Percentiles rank a stretch among this genome's conserved stretches.
Evolutionary conservation across 2,329 filamentous ascomycete species (phyloP).

Genomic region (Cladophialophora chaetospira): DNA sequence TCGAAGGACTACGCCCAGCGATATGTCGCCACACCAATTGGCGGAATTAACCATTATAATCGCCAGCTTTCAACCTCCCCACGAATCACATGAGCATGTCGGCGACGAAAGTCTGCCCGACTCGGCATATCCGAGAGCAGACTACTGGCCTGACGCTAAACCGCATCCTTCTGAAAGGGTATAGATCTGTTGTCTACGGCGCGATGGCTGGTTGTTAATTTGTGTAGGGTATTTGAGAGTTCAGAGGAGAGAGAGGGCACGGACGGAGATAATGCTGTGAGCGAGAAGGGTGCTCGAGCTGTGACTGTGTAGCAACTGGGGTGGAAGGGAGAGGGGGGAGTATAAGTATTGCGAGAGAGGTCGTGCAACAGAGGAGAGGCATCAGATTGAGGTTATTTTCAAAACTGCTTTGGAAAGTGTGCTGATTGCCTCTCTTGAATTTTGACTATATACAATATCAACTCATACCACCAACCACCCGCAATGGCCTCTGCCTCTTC

Average conservation of each 20-base stretch:
- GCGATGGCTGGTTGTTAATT: too few species aligned
- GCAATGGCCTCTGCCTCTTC: slow-evolving; percentile 5
- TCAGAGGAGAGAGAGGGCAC: background rate
- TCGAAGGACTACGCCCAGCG: too few species aligned
- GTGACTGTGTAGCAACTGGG: background rate
- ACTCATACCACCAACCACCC: background rate
- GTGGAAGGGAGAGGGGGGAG: background rate
- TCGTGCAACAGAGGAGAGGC: background rate
- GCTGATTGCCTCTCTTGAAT: background rate
- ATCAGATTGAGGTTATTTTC: too few species aligned
- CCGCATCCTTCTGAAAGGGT: too few species aligned
- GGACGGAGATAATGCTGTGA: background rate
- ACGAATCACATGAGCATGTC: too few species aligned
- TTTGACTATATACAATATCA: background rate
- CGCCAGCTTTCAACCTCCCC: too few species aligned
- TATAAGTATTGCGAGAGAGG: background rate
- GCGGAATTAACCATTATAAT: too few species aligned
- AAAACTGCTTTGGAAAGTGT: background rate
- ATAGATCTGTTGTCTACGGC: too few species aligned
- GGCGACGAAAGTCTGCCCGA: background rate
- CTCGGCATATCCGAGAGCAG: background rate
- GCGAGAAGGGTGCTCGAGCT: too few species aligned
- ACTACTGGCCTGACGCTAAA: background rate
- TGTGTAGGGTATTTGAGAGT: background rate
- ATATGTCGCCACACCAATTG: background rate